Percentiles rank a stretch among this genome's conserved stretches.
phyloP scores from a whole-genome alignment of 208 protist species.

The Zelonia costaricensis region DNA sequence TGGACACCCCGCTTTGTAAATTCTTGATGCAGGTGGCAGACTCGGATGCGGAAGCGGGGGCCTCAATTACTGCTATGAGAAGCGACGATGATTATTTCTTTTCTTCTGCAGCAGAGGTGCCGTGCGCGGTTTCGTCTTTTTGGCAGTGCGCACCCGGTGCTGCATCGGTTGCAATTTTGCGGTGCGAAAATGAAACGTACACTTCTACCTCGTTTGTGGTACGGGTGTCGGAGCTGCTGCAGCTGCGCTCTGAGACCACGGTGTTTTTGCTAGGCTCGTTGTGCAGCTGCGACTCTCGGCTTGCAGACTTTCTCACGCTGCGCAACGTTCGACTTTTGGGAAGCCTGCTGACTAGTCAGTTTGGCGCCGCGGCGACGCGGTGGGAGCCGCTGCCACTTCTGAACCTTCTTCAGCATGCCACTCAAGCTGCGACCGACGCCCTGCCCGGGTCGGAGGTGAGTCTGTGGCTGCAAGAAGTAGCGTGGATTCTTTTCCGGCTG shows the following conservation, averaged over 20 bases:
- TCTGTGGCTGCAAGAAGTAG: slow-evolving; percentile 18
- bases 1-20: background rate
- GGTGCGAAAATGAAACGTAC: background rate
- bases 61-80: too few relatives aligned
- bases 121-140: slow-evolving; percentile 1
- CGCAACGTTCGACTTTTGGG: slow-evolving; percentile 3
- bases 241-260: too few relatives aligned
- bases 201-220: background rate
- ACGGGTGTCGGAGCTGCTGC: background rate
- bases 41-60: too few relatives aligned
- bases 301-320: background rate
- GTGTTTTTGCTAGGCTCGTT: background rate
- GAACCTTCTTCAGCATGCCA: slow-evolving; percentile 3
- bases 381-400: slow-evolving; percentile 7
- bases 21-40: background rate
- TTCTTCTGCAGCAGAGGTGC: background rate
- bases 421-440: background rate
- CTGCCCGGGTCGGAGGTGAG: slow-evolving; percentile 14
- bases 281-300: background rate
- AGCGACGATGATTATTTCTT: background rate
- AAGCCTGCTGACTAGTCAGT: background rate
- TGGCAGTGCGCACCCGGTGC: background rate
- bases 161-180: background rate
- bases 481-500: slow-evolving; percentile 26
- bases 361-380: background rate